phyloP scores from a whole-genome alignment of 805 yeast genomes.

The Komagataella kurtzmanii region DNA sequence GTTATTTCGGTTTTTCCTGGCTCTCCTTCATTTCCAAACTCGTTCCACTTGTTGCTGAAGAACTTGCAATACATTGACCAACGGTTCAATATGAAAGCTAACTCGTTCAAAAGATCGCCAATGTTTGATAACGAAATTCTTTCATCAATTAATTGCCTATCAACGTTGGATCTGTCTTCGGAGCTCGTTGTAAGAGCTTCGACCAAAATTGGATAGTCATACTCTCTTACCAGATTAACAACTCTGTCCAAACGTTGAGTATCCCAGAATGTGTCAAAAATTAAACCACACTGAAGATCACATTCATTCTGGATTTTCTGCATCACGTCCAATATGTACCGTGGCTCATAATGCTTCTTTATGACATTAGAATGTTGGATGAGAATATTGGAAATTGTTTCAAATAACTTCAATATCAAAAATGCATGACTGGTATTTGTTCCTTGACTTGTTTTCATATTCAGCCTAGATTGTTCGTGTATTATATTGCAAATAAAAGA shows the following conservation, averaged over 20 bases:
- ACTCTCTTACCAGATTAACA: constrained; percentile 39
- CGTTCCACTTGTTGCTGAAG: constrained; percentile 54
- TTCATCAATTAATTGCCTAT: constrained; percentile 9
- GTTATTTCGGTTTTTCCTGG: background rate
- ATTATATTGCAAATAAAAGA: constrained; percentile 77
- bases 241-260: constrained; percentile 43
- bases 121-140: constrained; percentile 43
- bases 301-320: constrained; percentile 73
- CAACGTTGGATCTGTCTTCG: constrained; percentile 5
- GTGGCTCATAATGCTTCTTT: constrained; percentile 53
- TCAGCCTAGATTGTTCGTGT: constrained; percentile 59
- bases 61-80: constrained; percentile 78
- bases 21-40: constrained; percentile 16
- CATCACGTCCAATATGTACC: constrained; percentile 53
- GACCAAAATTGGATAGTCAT: constrained; percentile 36
- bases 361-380: constrained; percentile 80
- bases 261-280: constrained; percentile 78
- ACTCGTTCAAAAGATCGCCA: constrained; percentile 56
- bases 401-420: constrained; percentile 54
- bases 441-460: constrained; percentile 35
- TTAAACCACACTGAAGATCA: constrained; percentile 85
- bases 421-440: constrained; percentile 28
- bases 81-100: constrained; percentile 65
- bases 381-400: constrained; percentile 71
- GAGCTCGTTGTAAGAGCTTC: constrained; percentile 5